A percentile compares a stretch with the other conserved stretches of the same genome.
Conservation (phyloP, 805 yeast genomes). For the Metschnikowia bowlesiae region DNA sequence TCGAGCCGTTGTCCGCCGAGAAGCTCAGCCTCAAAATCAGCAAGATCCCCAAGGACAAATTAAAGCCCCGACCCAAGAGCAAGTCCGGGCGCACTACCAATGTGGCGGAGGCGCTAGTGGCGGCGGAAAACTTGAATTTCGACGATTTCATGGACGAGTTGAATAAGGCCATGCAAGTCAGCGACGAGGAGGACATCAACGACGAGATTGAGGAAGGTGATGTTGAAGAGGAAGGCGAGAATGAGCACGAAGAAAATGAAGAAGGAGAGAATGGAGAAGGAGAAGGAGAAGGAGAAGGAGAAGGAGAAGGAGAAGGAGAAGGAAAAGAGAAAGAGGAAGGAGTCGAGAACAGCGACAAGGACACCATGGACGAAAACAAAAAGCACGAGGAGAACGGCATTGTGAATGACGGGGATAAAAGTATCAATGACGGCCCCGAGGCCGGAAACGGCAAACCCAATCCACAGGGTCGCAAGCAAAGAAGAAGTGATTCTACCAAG, state of each 20-base stretch:
- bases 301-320: not conserved
- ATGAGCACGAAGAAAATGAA: constrained; percentile 9
- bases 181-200: constrained; percentile 4
- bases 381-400: constrained; percentile 1
- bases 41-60: constrained; percentile 26
- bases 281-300: not conserved
- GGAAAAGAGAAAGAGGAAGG: not conserved
- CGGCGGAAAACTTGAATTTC: constrained; percentile 34
- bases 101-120: constrained; percentile 35
- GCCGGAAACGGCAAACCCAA: not conserved
- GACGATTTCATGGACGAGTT: constrained; percentile 34
- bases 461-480: not conserved
- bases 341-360: not conserved
- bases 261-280: constrained; percentile 5
- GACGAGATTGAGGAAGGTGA: constrained; percentile 8
- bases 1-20: constrained; percentile 29
- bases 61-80: constrained; percentile 17
- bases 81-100: constrained; percentile 26
- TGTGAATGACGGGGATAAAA: not conserved
- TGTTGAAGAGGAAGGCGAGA: constrained; percentile 11
- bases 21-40: constrained; percentile 26
- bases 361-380: not conserved
- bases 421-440: not conserved
- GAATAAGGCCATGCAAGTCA: constrained; percentile 13
- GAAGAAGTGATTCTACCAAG: not conserved